Base-by-base conservation (phyloP, 345 rosid species). In the Citrus sp. region DNA sequence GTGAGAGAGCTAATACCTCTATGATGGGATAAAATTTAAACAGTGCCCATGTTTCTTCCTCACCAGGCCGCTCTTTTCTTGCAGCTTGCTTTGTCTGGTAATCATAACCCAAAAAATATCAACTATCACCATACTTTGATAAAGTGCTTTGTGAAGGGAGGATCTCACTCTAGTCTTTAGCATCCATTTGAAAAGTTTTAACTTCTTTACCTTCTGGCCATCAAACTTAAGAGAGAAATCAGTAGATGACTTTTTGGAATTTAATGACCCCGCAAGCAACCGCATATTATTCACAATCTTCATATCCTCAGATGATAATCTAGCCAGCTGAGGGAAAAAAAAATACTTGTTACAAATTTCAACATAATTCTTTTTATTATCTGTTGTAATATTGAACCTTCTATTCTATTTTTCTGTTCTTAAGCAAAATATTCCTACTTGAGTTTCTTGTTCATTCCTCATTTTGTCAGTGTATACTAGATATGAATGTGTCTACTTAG, bases 41-140 rank as follows among this genome's bases (percentile, higher is more conserved):
- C 7, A 93, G 87, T 78, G 87, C 91, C 99, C 99, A 95, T 35
- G 93, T 87, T 88, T 92, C 93, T 87, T 95, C 98, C 75, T 95
- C 98, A 22, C 88, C 94, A 42, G 89, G 84, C 79, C 98, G 86
- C 79, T 95, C 99, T 79, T 91, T 91, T 77, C 99, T 91, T 63
- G 88, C 85, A 60, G 98, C 98, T 54, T 87, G 89, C 85, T 90
- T 95, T 49, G 89, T 88, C 99, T 94, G 84, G 66, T 68, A 55
- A 83, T 61, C 38, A 77, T 78, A 77, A 76, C 65, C 68, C n/a
- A 69, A 78, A 46, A 67, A 61, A 28, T 67, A 58, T 77, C 35
- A 76, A 61, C 70, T 12, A 24, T 83, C 80, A 74, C 63, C 61
- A 27, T 30, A 34, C 19, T 64, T 56, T 35, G 25, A 65, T 27